Conservation (phyloP, 192 early-diverging fungal species). For the Coemansia sp. region DNA sequence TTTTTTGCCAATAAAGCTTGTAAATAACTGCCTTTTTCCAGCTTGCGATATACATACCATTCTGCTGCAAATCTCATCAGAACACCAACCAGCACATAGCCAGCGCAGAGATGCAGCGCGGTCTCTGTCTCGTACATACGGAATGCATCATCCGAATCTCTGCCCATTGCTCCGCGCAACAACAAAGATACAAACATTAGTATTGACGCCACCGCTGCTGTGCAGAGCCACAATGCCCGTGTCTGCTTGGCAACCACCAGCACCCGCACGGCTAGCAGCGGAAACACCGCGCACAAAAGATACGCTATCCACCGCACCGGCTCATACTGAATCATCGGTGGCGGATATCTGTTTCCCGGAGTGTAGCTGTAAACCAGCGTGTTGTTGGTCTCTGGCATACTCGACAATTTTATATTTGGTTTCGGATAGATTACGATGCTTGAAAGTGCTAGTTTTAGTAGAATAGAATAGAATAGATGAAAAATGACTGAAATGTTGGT, state of each 20-base stretch:
- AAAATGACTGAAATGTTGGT: neutral
- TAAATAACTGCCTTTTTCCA: neutral
- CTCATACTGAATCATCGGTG: conserved; percentile 45
- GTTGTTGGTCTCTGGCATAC: conserved; percentile 13
- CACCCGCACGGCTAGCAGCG: conserved; percentile 28
- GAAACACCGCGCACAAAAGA: conserved; percentile 35
- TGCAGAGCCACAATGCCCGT: conserved; percentile 31
- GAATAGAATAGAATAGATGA: too few relatives aligned
- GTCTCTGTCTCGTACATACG: conserved; percentile 46
- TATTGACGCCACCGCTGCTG: conserved; percentile 23
- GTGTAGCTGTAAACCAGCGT: conserved; percentile 51
- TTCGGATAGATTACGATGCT: neutral
- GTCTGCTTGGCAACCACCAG: conserved; percentile 22
- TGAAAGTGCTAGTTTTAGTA: too few relatives aligned
- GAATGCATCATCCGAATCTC: conserved; percentile 32
- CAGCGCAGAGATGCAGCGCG: conserved; percentile 37
- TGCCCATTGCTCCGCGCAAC: conserved; percentile 41
- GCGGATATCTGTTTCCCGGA: conserved; percentile 44
- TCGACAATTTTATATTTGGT: neutral
- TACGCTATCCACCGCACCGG: conserved; percentile 51
- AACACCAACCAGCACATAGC: conserved; percentile 28
- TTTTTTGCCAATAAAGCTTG: neutral
- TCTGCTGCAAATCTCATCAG: conserved; percentile 31
- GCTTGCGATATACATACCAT: conserved; percentile 16
- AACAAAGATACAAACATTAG: conserved; percentile 43